Evolutionary conservation across 495 filamentous ascomycete species (phyloP), one percentile per base, ranked within the genome.

Genomic region (Bombardia bombarda): DNA sequence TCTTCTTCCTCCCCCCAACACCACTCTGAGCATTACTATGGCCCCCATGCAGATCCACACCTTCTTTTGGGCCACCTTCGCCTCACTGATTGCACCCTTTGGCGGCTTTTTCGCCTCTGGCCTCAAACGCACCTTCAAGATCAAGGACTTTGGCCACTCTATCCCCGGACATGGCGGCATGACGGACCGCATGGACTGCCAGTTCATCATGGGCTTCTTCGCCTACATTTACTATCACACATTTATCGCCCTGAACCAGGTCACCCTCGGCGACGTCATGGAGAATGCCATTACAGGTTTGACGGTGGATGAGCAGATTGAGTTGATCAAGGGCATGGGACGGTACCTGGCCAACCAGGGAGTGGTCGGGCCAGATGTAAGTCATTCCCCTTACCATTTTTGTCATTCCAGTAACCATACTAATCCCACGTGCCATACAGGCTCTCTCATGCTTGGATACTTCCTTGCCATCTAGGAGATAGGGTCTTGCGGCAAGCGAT

Each of bases 181-280:
- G 65, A 99, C 93, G 6, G 93, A 99, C 62, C 82, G 93, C 19
- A 97, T 99, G 93, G 93, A 99, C 56, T 99, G 93, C 67, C 93
- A 99, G 59, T 96, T 96, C 69, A 97, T 96, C 68, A 99, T 99
- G 93, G 93, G 93, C 8, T 87, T 96, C 70, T 97, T 99, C 54
- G 79, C 93, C 10, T 97, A 85, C 66, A 86, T 99, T 73, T 99
- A 99, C 66, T 97, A 92, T 66, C 87, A 95, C 62, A 90, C 87
- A 56, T 99, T 99, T 61, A 92, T 99, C 57, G 90, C 90, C 7
- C 72, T 86, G 14, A 79, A 90, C 66, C 84, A 83, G 53, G 79
- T 84, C 7, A 85, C 72, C 43, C 82, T 93, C 10, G 90, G 88
- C 3, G 79, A 79, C 38, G 82, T 97, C 23, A 83, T 99, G 49